These are phyloP conservation scores for Toxicodendron radicans DNA, from an alignment of 345 rosid species.

Conservation along the genomic window DNA sequence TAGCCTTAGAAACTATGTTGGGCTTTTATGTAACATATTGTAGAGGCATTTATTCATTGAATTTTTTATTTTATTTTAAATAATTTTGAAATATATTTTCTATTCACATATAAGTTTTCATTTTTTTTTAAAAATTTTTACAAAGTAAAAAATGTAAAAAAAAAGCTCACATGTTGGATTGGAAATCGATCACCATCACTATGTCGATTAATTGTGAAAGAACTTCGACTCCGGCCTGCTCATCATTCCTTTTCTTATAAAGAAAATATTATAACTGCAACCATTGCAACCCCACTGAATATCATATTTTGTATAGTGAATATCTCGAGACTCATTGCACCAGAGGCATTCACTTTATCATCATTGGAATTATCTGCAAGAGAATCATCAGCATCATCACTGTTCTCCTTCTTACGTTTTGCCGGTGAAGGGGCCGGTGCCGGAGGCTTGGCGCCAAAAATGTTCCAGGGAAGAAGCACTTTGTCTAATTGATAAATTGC, in stretches of 20 bases:
- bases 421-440: constrained; percentile 40
- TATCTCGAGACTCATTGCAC: neutral
- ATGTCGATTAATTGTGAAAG: neutral
- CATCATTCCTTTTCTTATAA: constrained; percentile 13
- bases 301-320: neutral
- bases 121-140: too few relatives aligned
- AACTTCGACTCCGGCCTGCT: constrained; percentile 1
- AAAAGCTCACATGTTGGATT: neutral
- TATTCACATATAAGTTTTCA: too few relatives aligned
- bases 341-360: neutral
- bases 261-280: constrained; percentile 9
- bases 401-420: constrained; percentile 29
- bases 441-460: constrained; percentile 44
- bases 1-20: too few relatives aligned
- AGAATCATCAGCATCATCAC: neutral
- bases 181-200: constrained; percentile 12
- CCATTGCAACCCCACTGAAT: constrained; percentile 5
- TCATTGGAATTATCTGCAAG: constrained; percentile 7
- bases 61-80: too few relatives aligned
- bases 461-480: constrained; percentile 41
- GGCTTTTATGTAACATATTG: too few relatives aligned
- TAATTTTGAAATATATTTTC: too few relatives aligned
- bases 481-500: constrained; percentile 44
- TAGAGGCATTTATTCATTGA: too few relatives aligned
- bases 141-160: too few relatives aligned